A percentile compares a stretch with the other conserved stretches of the same genome.
Conservation (phyloP, 257 asterid genomes). For the Anisodus acutangulus region DNA sequence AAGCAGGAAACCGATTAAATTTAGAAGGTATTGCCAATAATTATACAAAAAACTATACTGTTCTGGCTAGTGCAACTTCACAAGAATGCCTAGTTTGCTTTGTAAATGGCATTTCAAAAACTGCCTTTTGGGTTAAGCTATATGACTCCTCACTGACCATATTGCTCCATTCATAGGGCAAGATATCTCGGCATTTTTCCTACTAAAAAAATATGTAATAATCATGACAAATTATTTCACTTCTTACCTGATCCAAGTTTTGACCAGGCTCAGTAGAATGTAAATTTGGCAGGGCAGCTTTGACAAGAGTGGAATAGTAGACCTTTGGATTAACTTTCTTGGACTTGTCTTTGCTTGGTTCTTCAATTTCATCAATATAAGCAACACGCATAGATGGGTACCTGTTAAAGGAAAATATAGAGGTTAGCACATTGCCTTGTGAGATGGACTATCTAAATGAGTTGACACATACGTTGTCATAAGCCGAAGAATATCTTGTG, state of each 20-base stretch:
- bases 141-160: neutral
- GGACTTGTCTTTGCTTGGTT: constrained; percentile 77
- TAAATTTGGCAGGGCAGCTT: constrained; percentile 91
- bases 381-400: constrained; percentile 99
- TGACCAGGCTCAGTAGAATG: constrained; percentile 89
- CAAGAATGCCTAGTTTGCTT: constrained; percentile 1
- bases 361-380: constrained; percentile 98
- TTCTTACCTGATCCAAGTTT: constrained; percentile 88
- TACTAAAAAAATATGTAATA: constrained; percentile 1
- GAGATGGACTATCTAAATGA: constrained; percentile 31
- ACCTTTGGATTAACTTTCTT: constrained; percentile 84
- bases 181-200: neutral
- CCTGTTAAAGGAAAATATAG: constrained; percentile 45
- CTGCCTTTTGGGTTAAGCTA: neutral
- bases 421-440: neutral
- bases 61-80: constrained; percentile 15
- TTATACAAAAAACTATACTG: neutral
- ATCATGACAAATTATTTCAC: neutral
- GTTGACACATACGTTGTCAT: constrained; percentile 74
- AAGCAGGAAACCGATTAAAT: constrained; percentile 29
- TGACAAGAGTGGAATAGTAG: constrained; percentile 88
- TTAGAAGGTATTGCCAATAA: neutral
- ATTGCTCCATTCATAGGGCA: neutral
- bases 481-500: constrained; percentile 89
- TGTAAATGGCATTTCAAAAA: neutral